These are phyloP conservation scores for Euphorbia schlechtendalii DNA, from an alignment of 441 rosid genomes.

Conservation along the genomic window DNA sequence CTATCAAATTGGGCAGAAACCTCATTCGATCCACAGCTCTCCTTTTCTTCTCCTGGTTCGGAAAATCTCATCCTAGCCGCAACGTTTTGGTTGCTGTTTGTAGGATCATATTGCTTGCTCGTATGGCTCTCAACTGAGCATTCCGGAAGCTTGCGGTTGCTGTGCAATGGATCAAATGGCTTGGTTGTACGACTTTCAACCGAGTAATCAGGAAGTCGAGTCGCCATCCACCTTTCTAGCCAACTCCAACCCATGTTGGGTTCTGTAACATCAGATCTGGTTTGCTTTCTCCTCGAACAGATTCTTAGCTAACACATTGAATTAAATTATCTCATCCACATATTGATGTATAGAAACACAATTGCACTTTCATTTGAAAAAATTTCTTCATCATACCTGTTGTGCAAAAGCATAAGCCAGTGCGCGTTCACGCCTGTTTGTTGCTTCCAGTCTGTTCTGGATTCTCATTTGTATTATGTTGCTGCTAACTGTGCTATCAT, in stretches of 20 bases:
- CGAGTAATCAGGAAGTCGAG: constrained; percentile 48
- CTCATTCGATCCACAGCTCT: constrained; percentile 85
- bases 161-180: constrained; percentile 25
- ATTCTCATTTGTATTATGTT: constrained; percentile 53
- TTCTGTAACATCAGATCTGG: constrained; percentile 32
- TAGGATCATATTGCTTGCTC: constrained; percentile 26
- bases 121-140: constrained; percentile 25
- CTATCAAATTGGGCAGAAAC: constrained; percentile 42
- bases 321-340: background rate
- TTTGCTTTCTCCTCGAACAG: constrained; percentile 57
- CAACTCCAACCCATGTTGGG: constrained; percentile 67
- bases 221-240: constrained; percentile 94
- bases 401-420: constrained; percentile 88
- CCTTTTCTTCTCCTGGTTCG: constrained; percentile 56
- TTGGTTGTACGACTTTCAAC: constrained; percentile 25
- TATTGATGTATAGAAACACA: background rate
- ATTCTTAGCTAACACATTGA: constrained; percentile 42
- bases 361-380: background rate
- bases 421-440: constrained; percentile 72
- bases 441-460: constrained; percentile 64
- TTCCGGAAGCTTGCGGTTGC: constrained; percentile 37
- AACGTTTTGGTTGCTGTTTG: constrained; percentile 23
- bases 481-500: constrained; percentile 87
- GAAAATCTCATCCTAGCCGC: constrained; percentile 24
- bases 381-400: constrained; percentile 39